Evolutionary conservation across 73 alveolate species (phyloP).

Genomic region (Symbiodinium natans): DNA sequence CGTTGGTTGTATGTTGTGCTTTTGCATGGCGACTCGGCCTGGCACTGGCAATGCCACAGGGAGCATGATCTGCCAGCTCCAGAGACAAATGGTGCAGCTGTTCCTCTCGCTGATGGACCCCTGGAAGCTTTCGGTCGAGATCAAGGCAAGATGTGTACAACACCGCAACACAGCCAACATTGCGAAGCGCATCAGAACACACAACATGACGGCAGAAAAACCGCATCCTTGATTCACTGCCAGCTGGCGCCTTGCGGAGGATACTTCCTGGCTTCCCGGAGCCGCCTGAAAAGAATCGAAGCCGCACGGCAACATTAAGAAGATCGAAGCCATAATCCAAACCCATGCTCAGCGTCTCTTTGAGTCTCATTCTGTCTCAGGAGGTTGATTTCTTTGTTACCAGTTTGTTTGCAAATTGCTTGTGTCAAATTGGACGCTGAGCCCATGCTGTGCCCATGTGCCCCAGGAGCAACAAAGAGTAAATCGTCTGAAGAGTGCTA

Average conservation of each 20-base stretch:
- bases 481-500: constrained; percentile 31
- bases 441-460: too few relatives aligned
- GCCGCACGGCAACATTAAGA: background rate
- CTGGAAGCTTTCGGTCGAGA: constrained; percentile 75
- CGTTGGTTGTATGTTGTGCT: background rate
- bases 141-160: background rate
- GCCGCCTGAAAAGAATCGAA: background rate
- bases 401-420: background rate
- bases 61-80: constrained; percentile 50
- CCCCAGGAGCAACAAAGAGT: constrained; percentile 24
- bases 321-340: too few relatives aligned
- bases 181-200: too few relatives aligned
- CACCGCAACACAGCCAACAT: too few relatives aligned
- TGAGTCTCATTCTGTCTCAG: too few relatives aligned
- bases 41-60: background rate
- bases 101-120: constrained; percentile 33
- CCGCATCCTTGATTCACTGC: too few relatives aligned
- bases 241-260: background rate
- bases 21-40: background rate
- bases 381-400: background rate
- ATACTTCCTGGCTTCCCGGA: background rate
- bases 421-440: too few relatives aligned
- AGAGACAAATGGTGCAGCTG: background rate
- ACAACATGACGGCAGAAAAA: too few relatives aligned
- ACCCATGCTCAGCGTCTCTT: too few relatives aligned